These are phyloP conservation scores for Microthyrium microscopicum DNA, from an alignment of 2,329 filamentous ascomycete genomes.

Conservation along the genomic window DNA sequence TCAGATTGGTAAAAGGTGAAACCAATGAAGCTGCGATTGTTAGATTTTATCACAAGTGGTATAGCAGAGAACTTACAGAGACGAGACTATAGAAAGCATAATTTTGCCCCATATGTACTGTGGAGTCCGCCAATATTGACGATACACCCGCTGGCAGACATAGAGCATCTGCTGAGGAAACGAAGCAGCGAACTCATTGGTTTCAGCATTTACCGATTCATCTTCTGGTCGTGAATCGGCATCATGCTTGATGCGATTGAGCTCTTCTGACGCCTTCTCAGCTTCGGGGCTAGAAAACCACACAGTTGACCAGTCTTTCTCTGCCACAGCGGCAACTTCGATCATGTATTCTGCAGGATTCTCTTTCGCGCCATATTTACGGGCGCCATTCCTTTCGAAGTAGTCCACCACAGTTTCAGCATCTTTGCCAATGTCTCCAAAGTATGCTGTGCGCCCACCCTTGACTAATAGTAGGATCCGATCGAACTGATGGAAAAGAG, in stretches of 20 bases:
- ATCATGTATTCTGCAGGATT: constrained; percentile 69
- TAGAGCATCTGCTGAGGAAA: constrained; percentile 16
- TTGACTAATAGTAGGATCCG: constrained; percentile 26
- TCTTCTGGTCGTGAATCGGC: too few species aligned
- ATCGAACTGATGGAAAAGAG: constrained; percentile 30
- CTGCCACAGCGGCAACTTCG: constrained; percentile 19
- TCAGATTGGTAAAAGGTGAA: constrained; percentile 27
- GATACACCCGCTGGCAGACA: constrained; percentile 26
- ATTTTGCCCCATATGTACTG: constrained; percentile 23
- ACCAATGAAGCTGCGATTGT: constrained; percentile 14
- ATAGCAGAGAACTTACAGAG: too few species aligned
- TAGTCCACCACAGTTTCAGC: constrained; percentile 25
- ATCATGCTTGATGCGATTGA: too few species aligned
- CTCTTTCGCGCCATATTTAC: constrained; percentile 40
- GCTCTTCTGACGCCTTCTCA: too few species aligned
- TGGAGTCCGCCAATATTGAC: constrained; percentile 30
- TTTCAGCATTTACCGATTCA: constrained; percentile 17
- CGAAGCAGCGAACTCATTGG: constrained; percentile 28
- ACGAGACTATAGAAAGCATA: too few species aligned
- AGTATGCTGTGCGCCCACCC: constrained; percentile 29
- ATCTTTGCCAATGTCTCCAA: constrained; percentile 29
- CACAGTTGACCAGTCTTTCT: constrained; percentile 24
- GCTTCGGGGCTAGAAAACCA: constrained; percentile 21
- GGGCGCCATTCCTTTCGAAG: constrained; percentile 51
- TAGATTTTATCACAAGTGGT: too few species aligned